Percentiles rank a stretch among this genome's conserved stretches.
Conservation (phyloP, 2,329 filamentous ascomycete genomes). For the Talaromyces sp. region DNA sequence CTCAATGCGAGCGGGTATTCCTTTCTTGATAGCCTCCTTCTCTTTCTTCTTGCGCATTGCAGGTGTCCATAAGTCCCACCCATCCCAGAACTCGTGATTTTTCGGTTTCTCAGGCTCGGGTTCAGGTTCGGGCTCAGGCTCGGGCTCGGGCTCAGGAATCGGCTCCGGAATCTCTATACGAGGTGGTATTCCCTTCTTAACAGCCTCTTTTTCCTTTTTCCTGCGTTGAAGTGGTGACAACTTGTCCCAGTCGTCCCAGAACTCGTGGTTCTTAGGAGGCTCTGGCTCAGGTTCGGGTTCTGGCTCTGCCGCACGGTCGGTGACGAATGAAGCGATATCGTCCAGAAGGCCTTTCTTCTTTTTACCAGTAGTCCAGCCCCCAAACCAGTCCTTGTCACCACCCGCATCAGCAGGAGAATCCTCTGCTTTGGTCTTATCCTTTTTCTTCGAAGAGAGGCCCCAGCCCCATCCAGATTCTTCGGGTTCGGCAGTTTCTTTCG, state of each 20-base stretch:
- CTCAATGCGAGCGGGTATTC: background rate
- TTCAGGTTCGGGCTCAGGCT: slow-evolving; percentile 13
- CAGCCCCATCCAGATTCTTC: slow-evolving; percentile 27
- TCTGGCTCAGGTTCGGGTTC: slow-evolving; percentile 19
- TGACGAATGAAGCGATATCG: background rate
- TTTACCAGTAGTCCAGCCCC: slow-evolving; percentile 19
- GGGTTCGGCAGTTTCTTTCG: background rate
- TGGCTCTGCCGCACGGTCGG: slow-evolving; percentile 16
- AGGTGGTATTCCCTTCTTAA: slow-evolving; percentile 9
- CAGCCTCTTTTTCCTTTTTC: slow-evolving; percentile 11
- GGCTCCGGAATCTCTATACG: slow-evolving; percentile 15
- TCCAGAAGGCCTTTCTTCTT: slow-evolving; percentile 29
- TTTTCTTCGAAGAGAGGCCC: slow-evolving; percentile 20
- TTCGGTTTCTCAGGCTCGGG: slow-evolving; percentile 20
- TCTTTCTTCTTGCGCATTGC: slow-evolving; percentile 5
- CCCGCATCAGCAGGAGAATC: slow-evolving; percentile 22
- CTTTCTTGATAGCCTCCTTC: slow-evolving; percentile 7
- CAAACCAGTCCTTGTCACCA: slow-evolving; percentile 29
- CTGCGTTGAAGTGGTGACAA: slow-evolving; percentile 15
- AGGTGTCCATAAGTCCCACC: slow-evolving; percentile 1
- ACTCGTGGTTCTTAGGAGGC: slow-evolving; percentile 9
- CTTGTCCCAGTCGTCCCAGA: slow-evolving; percentile 11
- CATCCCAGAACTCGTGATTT: slow-evolving; percentile 9
- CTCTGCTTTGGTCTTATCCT: slow-evolving; percentile 23
- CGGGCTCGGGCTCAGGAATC: slow-evolving; percentile 16